Percentiles rank a stretch among this genome's conserved stretches.
These are phyloP conservation scores for Pleodorina starrii DNA, from an alignment of 139 green algal species.

Conservation along the genomic window DNA sequence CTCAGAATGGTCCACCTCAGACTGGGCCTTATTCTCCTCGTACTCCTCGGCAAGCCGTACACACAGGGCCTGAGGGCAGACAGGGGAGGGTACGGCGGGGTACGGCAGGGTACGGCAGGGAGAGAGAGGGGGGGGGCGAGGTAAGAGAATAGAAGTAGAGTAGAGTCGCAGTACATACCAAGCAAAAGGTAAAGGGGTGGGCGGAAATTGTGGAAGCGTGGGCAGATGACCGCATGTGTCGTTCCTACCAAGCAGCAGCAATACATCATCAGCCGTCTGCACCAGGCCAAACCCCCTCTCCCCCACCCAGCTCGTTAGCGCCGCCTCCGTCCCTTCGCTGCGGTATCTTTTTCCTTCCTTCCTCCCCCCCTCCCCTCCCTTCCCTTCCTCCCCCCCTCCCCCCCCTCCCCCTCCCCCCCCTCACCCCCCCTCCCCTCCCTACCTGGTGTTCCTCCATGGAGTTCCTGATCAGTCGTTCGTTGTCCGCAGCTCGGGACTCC, in stretches of 20 bases:
- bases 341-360: not conserved
- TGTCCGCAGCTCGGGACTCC: slow-evolving; percentile 36
- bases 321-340: not conserved
- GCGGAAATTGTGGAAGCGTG: not conserved
- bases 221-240: not conserved
- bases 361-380: too few species aligned
- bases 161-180: too few species aligned
- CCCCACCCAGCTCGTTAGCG: not conserved
- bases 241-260: too few species aligned
- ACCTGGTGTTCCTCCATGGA: slow-evolving; percentile 52
- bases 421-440: too few species aligned
- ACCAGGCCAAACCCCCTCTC: not conserved
- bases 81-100: not conserved
- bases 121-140: too few species aligned
- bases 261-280: not conserved
- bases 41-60: slow-evolving; percentile 54
- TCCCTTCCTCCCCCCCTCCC: not conserved
- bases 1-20: slow-evolving; percentile 57
- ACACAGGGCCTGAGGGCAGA: slow-evolving; percentile 47
- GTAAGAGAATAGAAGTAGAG: too few species aligned
- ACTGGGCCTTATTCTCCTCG: slow-evolving; percentile 39
- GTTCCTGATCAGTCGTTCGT: slow-evolving; percentile 35
- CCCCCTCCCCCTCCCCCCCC: too few species aligned
- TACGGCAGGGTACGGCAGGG: not conserved
- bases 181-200: not conserved